These are phyloP conservation scores for Tricladium varicosporioides DNA, from an alignment of 2,329 filamentous ascomycete species.

Conservation along the genomic window DNA sequence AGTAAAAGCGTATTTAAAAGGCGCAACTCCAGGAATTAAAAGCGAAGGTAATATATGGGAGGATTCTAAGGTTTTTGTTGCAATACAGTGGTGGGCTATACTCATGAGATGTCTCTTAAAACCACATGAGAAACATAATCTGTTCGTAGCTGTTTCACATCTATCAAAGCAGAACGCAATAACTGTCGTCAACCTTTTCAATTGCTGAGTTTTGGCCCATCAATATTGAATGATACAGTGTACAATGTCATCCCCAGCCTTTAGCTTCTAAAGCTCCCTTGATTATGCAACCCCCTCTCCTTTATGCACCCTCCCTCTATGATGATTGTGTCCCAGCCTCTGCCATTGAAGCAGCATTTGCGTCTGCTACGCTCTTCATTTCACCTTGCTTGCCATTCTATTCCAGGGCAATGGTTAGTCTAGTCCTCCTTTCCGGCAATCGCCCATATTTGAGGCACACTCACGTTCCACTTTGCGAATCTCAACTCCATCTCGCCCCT, in stretches of 20 bases:
- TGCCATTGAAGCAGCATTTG: constrained; percentile 43
- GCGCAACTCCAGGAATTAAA: too few relatives aligned
- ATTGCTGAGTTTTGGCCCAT: constrained; percentile 3
- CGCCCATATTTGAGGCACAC: constrained; percentile 34
- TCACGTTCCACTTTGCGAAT: constrained; percentile 95
- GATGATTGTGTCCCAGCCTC: constrained; percentile 25
- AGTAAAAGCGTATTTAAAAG: too few relatives aligned
- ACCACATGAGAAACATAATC: neutral
- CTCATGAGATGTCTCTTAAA: too few relatives aligned
- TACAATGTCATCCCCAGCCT: constrained; percentile 8
- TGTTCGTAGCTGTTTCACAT: neutral
- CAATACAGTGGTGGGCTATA: neutral
- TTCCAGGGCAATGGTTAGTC: constrained; percentile 25
- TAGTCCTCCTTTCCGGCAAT: constrained; percentile 16
- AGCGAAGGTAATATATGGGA: too few relatives aligned
- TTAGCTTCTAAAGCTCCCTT: neutral
- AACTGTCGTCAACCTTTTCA: constrained; percentile 1
- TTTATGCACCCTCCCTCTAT: constrained; percentile 15
- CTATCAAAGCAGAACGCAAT: neutral
- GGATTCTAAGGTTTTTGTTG: neutral
- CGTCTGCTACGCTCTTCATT: constrained; percentile 64
- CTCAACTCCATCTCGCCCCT: constrained; percentile 85
- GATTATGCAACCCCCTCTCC: neutral
- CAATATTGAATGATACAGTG: constrained; percentile 9
- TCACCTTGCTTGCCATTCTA: constrained; percentile 98